Percentiles rank a stretch among this genome's conserved stretches.
Evolutionary conservation across 257 asterid species (phyloP).

Genomic region (Solanum paucissectum): DNA sequence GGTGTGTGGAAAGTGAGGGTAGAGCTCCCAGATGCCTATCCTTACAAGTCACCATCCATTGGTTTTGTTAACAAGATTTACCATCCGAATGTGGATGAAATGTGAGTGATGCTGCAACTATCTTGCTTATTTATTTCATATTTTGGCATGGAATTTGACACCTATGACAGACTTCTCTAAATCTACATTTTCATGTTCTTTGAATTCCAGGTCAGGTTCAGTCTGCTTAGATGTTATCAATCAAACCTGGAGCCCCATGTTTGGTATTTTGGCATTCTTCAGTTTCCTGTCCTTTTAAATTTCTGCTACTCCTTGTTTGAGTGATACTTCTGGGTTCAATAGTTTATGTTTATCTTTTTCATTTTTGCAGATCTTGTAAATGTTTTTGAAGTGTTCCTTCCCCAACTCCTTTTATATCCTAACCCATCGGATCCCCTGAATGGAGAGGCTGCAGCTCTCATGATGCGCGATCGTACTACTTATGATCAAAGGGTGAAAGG

Average conservation of each 20-base stretch:
- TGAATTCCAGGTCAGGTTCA: constrained; percentile 69
- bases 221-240: constrained; percentile 91
- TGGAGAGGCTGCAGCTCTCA: constrained; percentile 87
- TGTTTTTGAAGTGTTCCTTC: constrained; percentile 90
- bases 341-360: background rate
- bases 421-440: constrained; percentile 87
- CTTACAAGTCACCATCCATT: constrained; percentile 83
- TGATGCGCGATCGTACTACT: constrained; percentile 70
- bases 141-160: background rate
- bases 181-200: background rate
- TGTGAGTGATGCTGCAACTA: constrained; percentile 39
- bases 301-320: background rate
- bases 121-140: background rate
- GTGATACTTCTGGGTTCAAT: background rate
- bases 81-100: constrained; percentile 92
- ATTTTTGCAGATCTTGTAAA: constrained; percentile 63
- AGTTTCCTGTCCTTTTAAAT: background rate
- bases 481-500: constrained; percentile 83
- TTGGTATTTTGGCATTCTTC: constrained; percentile 32
- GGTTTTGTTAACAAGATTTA: constrained; percentile 80
- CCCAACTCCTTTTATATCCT: constrained; percentile 88
- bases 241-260: constrained; percentile 98
- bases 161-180: background rate
- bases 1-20: constrained; percentile 86
- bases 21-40: constrained; percentile 86